These are phyloP conservation scores for Aphanocladium album DNA, from an alignment of 2,329 filamentous ascomycete genomes.

Conservation along the genomic window DNA sequence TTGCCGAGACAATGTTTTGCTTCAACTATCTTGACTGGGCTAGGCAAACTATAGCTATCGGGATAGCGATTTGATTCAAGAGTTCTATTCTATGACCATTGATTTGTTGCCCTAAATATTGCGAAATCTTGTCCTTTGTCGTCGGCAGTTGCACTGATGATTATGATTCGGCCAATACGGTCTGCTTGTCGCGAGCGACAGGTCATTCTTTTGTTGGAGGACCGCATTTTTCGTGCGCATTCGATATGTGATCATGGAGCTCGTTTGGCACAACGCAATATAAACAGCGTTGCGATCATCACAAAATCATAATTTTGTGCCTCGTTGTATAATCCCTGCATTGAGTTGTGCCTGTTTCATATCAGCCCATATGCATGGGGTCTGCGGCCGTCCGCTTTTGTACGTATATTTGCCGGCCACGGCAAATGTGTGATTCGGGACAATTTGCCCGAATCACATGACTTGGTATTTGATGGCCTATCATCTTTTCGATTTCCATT, in stretches of 20 bases:
- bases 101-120: not conserved
- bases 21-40: not conserved
- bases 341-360: not conserved
- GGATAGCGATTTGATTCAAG: no score
- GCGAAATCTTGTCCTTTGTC: no score
- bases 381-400: not conserved
- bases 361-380: conserved; percentile 3
- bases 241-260: not conserved
- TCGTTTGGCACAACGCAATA: not conserved
- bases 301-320: conserved; percentile 1
- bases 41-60: not conserved
- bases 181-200: no score
- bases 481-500: not conserved
- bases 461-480: not conserved
- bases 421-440: not conserved
- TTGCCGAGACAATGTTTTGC: not conserved
- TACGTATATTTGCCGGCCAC: not conserved
- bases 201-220: no score
- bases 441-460: conserved; percentile 4
- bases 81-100: no score
- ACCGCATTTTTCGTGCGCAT: no score
- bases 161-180: no score
- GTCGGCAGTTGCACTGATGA: no score
- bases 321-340: not conserved
- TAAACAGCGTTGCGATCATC: not conserved